Conservation (phyloP, 768 basidiomycete genomes). For the Tylopilus balloui region DNA sequence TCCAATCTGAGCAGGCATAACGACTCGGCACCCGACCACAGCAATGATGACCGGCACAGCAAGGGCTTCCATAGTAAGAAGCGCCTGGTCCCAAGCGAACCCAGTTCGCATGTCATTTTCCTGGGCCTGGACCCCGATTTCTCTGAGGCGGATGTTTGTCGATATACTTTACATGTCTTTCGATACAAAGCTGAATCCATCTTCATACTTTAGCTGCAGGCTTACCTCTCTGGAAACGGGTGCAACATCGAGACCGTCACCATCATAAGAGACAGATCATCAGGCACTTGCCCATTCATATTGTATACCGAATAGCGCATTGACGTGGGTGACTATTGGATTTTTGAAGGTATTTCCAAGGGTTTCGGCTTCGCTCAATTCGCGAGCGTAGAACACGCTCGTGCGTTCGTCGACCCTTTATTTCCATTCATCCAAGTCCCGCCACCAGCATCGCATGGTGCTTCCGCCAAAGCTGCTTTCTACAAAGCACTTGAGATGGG, state of each 20-base stretch:
- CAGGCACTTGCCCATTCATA: conserved; percentile 90
- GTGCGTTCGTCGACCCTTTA: conserved; percentile 84
- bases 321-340: conserved; percentile 66
- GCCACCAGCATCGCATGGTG: conserved; percentile 85
- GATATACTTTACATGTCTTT: conserved; percentile 32
- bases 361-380: conserved; percentile 98
- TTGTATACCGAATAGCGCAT: conserved; percentile 61
- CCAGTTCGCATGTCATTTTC: conserved; percentile 92
- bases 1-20: conserved; percentile 28
- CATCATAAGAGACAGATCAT: conserved; percentile 93
- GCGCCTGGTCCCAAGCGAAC: conserved; percentile 77
- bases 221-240: conserved; percentile 65
- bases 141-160: conserved; percentile 87
- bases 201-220: conserved; percentile 59
- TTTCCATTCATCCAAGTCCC: conserved; percentile 92
- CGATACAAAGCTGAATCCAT: conserved; percentile 35
- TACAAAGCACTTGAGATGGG: conserved; percentile 74
- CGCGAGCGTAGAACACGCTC: conserved; percentile 76
- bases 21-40: conserved; percentile 41
- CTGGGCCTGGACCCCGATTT: conserved; percentile 90
- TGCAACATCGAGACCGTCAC: conserved; percentile 84
- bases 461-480: conserved; percentile 65
- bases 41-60: conserved; percentile 46
- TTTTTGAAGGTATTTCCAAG: conserved; percentile 85
- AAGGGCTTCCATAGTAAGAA: conserved; percentile 56